Evolutionary conservation across 108 stramenopile genomes (phyloP).

Genomic region (Pseudonitzschia multiseries): DNA sequence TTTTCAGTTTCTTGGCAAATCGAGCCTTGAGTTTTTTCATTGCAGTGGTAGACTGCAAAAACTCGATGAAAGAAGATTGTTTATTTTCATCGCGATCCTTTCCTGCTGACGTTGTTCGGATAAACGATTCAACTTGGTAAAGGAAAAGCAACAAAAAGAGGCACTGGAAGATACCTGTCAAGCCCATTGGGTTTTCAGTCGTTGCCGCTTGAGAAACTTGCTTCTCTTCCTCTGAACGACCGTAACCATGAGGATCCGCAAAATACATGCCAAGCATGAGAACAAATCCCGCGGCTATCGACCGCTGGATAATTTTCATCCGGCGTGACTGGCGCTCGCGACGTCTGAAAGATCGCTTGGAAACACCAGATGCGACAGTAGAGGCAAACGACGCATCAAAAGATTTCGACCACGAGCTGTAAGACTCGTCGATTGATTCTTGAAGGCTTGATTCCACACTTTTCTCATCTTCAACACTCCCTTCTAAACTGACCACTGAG

Average conservation of each 20-base stretch:
- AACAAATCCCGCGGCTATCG: slow-evolving; percentile 16
- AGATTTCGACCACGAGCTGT: slow-evolving; percentile 40
- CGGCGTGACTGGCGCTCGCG: slow-evolving; percentile 34
- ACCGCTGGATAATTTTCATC: slow-evolving; percentile 28
- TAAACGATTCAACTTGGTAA: slow-evolving; percentile 33
- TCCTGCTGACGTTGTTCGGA: slow-evolving; percentile 9
- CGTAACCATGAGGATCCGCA: slow-evolving; percentile 24
- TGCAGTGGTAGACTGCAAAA: slow-evolving; percentile 21
- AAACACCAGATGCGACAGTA: slow-evolving; percentile 32
- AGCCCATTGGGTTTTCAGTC: slow-evolving; percentile 36
- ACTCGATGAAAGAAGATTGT: slow-evolving; percentile 28
- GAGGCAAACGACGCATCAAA: slow-evolving; percentile 41
- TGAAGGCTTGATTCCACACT: slow-evolving; percentile 23
- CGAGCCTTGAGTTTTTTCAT: slow-evolving; percentile 30
- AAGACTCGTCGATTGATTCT: slow-evolving; percentile 40
- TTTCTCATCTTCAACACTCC: slow-evolving; percentile 3
- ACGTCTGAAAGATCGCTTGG: slow-evolving; percentile 27
- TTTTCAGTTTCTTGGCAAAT: slow-evolving; percentile 29
- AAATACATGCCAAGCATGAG: slow-evolving; percentile 33
- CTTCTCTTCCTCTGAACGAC: neutral
- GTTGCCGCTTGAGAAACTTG: slow-evolving; percentile 12
- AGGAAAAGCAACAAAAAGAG: slow-evolving; percentile 30
- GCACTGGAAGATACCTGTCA: slow-evolving; percentile 35
- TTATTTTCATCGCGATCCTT: neutral
- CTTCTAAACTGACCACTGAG: slow-evolving; percentile 3